Conservation (phyloP, 306 rosid genomes). For the Lotus japonicus region DNA sequence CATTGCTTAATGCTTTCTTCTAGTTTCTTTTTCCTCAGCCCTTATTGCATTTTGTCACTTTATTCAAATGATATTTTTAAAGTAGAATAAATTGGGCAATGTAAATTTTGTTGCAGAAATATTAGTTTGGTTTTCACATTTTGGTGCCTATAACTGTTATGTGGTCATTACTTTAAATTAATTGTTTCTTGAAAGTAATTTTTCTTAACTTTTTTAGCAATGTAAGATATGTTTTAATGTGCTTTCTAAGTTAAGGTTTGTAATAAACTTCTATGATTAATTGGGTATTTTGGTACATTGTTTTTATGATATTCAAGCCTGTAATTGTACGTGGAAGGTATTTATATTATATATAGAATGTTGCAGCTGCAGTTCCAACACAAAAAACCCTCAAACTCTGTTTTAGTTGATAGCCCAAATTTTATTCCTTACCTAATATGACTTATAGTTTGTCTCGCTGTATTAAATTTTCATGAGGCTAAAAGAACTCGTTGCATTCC, state of each 20-base stretch:
- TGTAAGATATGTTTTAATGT: not conserved
- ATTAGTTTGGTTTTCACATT: not conserved
- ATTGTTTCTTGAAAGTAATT: not conserved
- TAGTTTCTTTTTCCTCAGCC: not conserved
- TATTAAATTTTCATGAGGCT: not conserved
- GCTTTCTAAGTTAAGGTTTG: not conserved
- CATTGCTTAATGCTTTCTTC: not conserved
- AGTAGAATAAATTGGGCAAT: not conserved
- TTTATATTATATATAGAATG: slow-evolving; percentile 5
- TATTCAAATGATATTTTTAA: not conserved
- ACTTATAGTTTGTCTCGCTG: slow-evolving; percentile 13
- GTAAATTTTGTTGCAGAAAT: not conserved
- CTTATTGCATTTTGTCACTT: not conserved
- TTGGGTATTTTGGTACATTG: not conserved
- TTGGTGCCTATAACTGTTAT: not conserved
- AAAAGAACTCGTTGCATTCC: not conserved
- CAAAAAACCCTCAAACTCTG: not conserved
- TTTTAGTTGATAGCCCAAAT: not conserved
- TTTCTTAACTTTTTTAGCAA: not conserved
- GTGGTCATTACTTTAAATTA: slow-evolving; percentile 9
- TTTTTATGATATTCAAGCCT: not conserved
- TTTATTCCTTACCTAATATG: not conserved
- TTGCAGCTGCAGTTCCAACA: not conserved
- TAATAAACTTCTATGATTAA: not conserved
- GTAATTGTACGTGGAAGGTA: not conserved